These are phyloP conservation scores for Pseudogymnoascus sp. DNA, from an alignment of 2,329 filamentous ascomycete species.

Conservation along the genomic window DNA sequence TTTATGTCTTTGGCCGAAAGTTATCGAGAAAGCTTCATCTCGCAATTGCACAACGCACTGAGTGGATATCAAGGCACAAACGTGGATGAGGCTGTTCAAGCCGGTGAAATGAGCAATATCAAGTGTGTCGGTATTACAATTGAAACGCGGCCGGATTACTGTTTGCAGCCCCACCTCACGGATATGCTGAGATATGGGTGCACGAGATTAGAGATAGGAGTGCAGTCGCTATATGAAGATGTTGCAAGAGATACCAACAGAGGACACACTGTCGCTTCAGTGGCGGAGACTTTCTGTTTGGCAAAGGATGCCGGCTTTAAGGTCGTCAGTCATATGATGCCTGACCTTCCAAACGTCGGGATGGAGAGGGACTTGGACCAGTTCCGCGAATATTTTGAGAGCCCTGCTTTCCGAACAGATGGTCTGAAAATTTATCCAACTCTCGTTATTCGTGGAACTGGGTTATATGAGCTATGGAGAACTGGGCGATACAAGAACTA, in stretches of 20 bases:
- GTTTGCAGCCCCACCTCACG: constrained; percentile 86
- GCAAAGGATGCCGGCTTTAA: constrained; percentile 98
- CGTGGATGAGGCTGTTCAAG: constrained; percentile 90
- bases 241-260: constrained; percentile 97
- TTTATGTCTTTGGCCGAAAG: constrained; percentile 93
- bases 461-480: constrained; percentile 93
- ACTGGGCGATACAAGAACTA: constrained; percentile 98
- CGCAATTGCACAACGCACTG: constrained; percentile 91
- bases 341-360: constrained; percentile 91
- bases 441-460: constrained; percentile 90
- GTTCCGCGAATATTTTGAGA: constrained; percentile 96
- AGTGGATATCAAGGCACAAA: constrained; percentile 91
- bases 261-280: constrained; percentile 89
- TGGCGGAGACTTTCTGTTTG: constrained; percentile 94
- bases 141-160: constrained; percentile 95
- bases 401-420: constrained; percentile 89
- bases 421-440: constrained; percentile 98
- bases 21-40: constrained; percentile 89
- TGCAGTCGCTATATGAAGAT: constrained; percentile 95
- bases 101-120: constrained; percentile 91
- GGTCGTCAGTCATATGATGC: constrained; percentile 99
- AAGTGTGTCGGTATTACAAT: constrained; percentile 99
- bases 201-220: constrained; percentile 86
- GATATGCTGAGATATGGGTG: constrained; percentile 98
- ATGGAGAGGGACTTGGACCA: constrained; percentile 97